Percentiles rank a stretch among this genome's conserved stretches.
These are phyloP conservation scores for Drosera capensis DNA, from an alignment of 148 eudicot species.

Conservation along the genomic window DNA sequence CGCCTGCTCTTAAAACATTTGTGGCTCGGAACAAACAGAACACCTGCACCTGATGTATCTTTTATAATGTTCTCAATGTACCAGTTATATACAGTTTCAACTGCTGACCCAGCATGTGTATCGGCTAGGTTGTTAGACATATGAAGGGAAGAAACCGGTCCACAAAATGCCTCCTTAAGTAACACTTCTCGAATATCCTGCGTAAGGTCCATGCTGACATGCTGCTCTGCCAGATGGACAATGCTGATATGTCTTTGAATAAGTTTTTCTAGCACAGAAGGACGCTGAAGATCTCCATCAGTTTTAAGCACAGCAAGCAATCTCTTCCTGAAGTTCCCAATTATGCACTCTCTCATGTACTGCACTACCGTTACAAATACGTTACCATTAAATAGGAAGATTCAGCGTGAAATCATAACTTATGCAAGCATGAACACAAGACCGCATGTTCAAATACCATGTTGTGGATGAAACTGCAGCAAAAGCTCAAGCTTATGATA, in stretches of 20 bases:
- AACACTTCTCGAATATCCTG: slow-evolving; percentile 89
- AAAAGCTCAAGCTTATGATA: too few species aligned
- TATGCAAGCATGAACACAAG: background rate
- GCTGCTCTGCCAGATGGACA: slow-evolving; percentile 91
- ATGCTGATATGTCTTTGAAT: slow-evolving; percentile 69
- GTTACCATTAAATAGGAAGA: background rate
- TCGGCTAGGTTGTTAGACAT: slow-evolving; percentile 67
- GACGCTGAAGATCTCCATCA: slow-evolving; percentile 93
- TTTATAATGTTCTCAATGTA: slow-evolving; percentile 78
- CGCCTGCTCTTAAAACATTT: slow-evolving; percentile 83
- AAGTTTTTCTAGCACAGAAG: slow-evolving; percentile 72
- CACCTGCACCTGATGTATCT: slow-evolving; percentile 69
- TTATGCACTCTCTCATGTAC: slow-evolving; percentile 99
- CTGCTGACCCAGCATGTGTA: slow-evolving; percentile 64
- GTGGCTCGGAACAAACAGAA: slow-evolving; percentile 63
- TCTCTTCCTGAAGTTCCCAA: slow-evolving; percentile 90
- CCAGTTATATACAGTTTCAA: slow-evolving; percentile 89
- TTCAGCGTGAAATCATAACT: background rate
- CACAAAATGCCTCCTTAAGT: slow-evolving; percentile 68
- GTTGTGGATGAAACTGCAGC: too few species aligned
- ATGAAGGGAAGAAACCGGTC: slow-evolving; percentile 86
- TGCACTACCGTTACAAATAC: slow-evolving; percentile 20
- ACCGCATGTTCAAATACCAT: too few species aligned
- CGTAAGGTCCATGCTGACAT: slow-evolving; percentile 96
- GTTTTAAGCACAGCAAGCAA: slow-evolving; percentile 64